phyloP scores from a whole-genome alignment of 2,329 filamentous ascomycete genomes.

The Neurospora sp. region DNA sequence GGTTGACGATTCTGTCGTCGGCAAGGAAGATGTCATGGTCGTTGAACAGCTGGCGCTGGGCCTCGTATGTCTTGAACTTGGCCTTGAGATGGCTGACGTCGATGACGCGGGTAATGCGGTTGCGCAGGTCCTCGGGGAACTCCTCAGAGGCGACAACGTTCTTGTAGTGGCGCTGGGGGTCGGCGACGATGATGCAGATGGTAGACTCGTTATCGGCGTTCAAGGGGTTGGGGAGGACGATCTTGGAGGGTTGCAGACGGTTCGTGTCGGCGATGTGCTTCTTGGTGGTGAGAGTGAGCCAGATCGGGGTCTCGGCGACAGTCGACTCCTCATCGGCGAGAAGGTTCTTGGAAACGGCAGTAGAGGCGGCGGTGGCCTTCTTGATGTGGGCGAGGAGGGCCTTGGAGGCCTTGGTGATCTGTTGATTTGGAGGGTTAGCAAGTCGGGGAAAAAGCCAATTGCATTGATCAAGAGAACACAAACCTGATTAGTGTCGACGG shows the following conservation, averaged over 20 bases:
- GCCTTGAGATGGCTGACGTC: constrained; percentile 69
- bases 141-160: constrained; percentile 67
- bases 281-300: constrained; percentile 56
- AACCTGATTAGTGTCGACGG: constrained; percentile 27
- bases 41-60: constrained; percentile 67
- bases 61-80: constrained; percentile 85
- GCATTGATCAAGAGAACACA: neutral
- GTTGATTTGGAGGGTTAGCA: neutral
- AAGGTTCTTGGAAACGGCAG: constrained; percentile 43
- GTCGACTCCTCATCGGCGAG: constrained; percentile 33
- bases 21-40: constrained; percentile 93
- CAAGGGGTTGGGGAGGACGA: constrained; percentile 67
- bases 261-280: constrained; percentile 57
- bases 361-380: constrained; percentile 40
- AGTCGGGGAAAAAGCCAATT: constrained; percentile 1
- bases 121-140: constrained; percentile 57
- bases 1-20: constrained; percentile 73
- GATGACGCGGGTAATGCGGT: constrained; percentile 66
- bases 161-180: constrained; percentile 79
- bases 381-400: constrained; percentile 54
- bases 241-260: constrained; percentile 70
- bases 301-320: constrained; percentile 43
- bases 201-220: constrained; percentile 56
- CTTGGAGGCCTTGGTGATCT: constrained; percentile 55
- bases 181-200: constrained; percentile 67